Conservation (phyloP, 257 asterid species). For the Paraleonurus japonicus region DNA sequence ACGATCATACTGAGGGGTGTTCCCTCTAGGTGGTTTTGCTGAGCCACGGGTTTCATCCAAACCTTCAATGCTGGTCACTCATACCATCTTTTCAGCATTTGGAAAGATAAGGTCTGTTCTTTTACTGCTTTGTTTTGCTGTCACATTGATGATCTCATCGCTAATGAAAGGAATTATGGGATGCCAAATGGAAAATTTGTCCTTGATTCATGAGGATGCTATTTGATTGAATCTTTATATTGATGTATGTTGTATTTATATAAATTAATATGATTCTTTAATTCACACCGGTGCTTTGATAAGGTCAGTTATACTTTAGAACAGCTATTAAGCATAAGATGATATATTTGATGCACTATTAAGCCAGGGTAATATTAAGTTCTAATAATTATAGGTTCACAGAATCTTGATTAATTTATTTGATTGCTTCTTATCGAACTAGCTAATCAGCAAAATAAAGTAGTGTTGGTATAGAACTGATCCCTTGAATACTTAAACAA, state of each 20-base stretch:
- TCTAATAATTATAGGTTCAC: neutral
- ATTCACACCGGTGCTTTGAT: neutral
- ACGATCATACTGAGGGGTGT: conserved; percentile 78
- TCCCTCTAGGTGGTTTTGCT: conserved; percentile 99
- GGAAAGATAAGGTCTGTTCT: conserved; percentile 74
- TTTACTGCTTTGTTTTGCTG: conserved; percentile 12
- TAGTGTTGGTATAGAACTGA: neutral
- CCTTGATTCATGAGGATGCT: neutral
- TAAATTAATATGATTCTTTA: neutral
- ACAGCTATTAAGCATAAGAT: neutral
- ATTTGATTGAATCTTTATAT: neutral
- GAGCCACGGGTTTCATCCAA: conserved; percentile 94
- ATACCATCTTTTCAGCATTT: conserved; percentile 77
- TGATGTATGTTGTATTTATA: neutral
- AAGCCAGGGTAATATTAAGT: neutral
- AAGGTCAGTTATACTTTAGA: neutral
- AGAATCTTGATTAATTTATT: neutral
- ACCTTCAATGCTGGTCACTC: conserved; percentile 96
- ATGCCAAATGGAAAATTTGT: neutral
- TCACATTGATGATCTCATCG: conserved; percentile 4
- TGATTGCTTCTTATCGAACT: neutral
- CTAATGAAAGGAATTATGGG: conserved; percentile 12
- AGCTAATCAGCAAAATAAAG: neutral
- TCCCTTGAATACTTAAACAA: neutral
- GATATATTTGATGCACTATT: neutral